Evolutionary conservation across 2,329 filamentous ascomycete genomes (phyloP), one percentile per base, ranked within the genome.

Genomic region (Hypocreales sp.): DNA sequence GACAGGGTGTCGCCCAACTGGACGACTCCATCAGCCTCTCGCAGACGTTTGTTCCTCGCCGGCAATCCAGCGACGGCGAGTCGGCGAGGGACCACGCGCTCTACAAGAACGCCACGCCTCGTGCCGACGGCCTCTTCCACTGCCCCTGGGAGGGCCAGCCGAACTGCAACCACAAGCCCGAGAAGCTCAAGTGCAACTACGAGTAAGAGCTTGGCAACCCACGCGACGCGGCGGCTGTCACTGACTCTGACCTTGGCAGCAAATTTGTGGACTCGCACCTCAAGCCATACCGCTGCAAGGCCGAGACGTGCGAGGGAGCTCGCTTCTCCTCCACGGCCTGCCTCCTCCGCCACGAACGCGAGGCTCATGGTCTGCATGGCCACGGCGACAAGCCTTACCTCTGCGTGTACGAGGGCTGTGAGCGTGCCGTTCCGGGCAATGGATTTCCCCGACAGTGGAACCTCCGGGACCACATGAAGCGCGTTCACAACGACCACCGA

Each of bases 181-280:
- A 92, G 47, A 90, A 92, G 61, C 79, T 95, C 42, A 94, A 94
- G 71, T 94, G 87, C 74, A 92, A 93, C 59, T 95, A 94, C 50
- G 86, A 94, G 86, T 92, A 77, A 70, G 82, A 26, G 15, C 14
- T 15, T 10, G 4, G 9, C 12, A 4, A n/a, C n/a, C n/a, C n/a
- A n/a, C n/a, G n/a, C n/a, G n/a, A 30, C 4, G 9, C 11, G 24
- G 12, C 21, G 20, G 12, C 22, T 9, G 11, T 18, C 9, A 29
- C 14, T n/a, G 5, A n/a, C 17, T 40, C 47, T 51, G 35, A 46
- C 38, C 22, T 15, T 13, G 27, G 26, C 49, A 93, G 86, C 68
- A 95, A 95, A 67, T 93, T 90, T 44, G 75, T 95, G 40, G 87
- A 95, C 56, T 94, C 87, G 16, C 87, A 95, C 58, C 56, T 94